A percentile compares a stretch with the other conserved stretches of the same genome.
Evolutionary conservation across 352 stramenopile genomes (phyloP).

Genomic region (Achlya hypogyna): DNA sequence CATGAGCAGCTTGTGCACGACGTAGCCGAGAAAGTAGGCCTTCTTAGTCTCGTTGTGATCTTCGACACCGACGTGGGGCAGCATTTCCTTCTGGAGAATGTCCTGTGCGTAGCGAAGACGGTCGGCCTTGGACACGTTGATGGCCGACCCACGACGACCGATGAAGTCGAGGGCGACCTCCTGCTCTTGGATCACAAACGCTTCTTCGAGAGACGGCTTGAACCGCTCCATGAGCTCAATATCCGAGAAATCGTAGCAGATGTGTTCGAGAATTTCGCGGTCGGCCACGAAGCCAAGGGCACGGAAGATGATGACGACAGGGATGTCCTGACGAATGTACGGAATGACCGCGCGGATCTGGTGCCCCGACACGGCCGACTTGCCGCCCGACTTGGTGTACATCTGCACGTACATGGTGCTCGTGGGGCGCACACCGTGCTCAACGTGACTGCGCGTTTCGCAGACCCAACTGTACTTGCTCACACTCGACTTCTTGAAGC

Average conservation of each 20-base stretch:
- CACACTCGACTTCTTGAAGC: conserved; percentile 97
- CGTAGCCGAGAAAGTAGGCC: conserved; percentile 98
- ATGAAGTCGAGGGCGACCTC: conserved; percentile 99
- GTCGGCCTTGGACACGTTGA: conserved; percentile 95
- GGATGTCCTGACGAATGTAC: conserved; percentile 98
- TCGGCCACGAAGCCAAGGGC: conserved; percentile 94
- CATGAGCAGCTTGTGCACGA: conserved; percentile 99
- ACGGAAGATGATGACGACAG: conserved; percentile 99
- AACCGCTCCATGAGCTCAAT: conserved; percentile 99
- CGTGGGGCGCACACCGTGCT: conserved; percentile 91
- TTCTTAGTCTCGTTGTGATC: conserved; percentile 97
- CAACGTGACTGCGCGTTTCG: conserved; percentile 95
- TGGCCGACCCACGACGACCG: conserved; percentile 89
- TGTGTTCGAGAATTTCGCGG: conserved; percentile 98
- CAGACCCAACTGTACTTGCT: conserved; percentile 96
- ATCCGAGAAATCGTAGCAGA: conserved; percentile 98
- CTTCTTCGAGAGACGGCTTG: conserved; percentile 97
- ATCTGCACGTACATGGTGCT: conserved; percentile 99
- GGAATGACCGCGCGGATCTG: conserved; percentile 97
- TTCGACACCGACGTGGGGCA: conserved; percentile 98
- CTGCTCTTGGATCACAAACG: conserved; percentile 97
- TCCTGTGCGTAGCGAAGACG: conserved; percentile 97
- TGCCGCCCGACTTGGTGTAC: conserved; percentile 93
- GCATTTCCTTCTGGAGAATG: conserved; percentile 98
- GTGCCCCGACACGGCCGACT: conserved; percentile 94